Conservation (phyloP, 345 rosid species). For the Citrus glauca region DNA sequence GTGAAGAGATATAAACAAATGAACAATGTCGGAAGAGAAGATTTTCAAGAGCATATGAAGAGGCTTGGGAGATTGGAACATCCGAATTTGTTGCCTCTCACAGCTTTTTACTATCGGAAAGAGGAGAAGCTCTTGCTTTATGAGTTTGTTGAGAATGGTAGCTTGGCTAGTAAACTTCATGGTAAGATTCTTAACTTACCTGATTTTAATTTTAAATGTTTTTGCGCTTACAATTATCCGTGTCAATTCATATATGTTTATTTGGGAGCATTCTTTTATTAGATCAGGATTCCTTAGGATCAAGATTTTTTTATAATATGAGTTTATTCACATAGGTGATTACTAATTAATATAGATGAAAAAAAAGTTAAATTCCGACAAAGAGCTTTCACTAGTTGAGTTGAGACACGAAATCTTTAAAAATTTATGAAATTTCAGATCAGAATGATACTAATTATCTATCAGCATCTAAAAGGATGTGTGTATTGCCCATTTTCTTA, state of each 20-base stretch:
- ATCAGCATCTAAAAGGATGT: too few species aligned
- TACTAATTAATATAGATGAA: too few species aligned
- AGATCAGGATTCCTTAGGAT: too few species aligned
- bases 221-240: background rate
- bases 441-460: too few species aligned
- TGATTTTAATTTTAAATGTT: background rate
- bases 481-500: too few species aligned
- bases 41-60: constrained; percentile 66
- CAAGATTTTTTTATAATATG: too few species aligned
- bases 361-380: too few species aligned
- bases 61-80: constrained; percentile 54
- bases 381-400: too few species aligned
- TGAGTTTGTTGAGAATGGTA: constrained; percentile 43
- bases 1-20: constrained; percentile 81
- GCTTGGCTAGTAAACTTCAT: constrained; percentile 74
- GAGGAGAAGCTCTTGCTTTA: constrained; percentile 72
- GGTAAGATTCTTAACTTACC: constrained; percentile 21
- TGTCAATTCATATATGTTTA: background rate
- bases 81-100: constrained; percentile 51
- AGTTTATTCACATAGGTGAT: too few species aligned
- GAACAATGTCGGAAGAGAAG: constrained; percentile 66
- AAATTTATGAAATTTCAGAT: too few species aligned
- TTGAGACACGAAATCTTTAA: too few species aligned
- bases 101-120: constrained; percentile 64
- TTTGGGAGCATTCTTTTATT: too few species aligned